These are phyloP conservation scores for Trichosanthes truncata DNA, from an alignment of 306 rosid species.

Conservation along the genomic window DNA sequence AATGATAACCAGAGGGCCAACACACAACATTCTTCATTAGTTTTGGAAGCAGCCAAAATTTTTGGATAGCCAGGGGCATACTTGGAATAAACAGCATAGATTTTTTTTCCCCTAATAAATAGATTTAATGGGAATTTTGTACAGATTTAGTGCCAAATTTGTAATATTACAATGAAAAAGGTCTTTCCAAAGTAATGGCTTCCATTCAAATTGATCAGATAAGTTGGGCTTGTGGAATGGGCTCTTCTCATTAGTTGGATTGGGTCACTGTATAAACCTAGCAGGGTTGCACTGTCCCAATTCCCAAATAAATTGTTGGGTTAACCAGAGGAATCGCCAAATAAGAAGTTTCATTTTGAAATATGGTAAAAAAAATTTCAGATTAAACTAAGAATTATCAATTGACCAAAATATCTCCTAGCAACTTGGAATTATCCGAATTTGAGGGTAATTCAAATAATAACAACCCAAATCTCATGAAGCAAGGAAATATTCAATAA, in stretches of 20 bases:
- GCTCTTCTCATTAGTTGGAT: not conserved
- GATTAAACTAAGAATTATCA: too few relatives aligned
- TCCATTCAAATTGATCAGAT: not conserved
- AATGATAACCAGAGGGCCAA: conserved; percentile 1
- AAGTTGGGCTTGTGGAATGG: not conserved
- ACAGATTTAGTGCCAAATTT: not conserved
- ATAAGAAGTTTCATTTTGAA: too few relatives aligned
- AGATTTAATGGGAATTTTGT: not conserved
- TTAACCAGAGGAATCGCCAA: too few relatives aligned
- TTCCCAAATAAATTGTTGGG: not conserved
- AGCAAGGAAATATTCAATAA: too few relatives aligned
- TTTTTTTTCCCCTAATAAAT: not conserved
- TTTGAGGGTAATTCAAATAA: too few relatives aligned
- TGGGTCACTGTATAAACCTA: not conserved
- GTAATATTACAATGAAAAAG: not conserved
- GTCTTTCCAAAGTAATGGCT: not conserved
- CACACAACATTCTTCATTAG: not conserved
- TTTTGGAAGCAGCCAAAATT: not conserved
- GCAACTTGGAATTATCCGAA: too few relatives aligned
- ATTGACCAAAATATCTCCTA: too few relatives aligned
- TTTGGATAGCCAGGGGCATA: not conserved
- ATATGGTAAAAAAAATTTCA: too few relatives aligned
- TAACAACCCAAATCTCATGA: too few relatives aligned
- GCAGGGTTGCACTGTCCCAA: not conserved
- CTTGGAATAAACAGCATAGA: not conserved